Conservation (phyloP, 768 basidiomycete species). For the Lentinula sp. region DNA sequence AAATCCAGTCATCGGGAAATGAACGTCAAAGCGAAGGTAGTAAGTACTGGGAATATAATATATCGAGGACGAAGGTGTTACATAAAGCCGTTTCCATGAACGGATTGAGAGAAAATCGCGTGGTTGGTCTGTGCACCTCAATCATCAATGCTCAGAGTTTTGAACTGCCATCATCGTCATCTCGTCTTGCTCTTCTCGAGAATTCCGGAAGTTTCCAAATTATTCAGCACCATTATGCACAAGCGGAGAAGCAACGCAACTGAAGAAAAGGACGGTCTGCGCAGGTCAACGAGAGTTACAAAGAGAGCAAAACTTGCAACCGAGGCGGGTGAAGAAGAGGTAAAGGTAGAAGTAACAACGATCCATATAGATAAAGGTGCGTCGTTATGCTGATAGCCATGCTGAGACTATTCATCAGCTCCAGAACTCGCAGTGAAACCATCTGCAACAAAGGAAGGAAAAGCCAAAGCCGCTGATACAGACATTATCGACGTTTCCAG, state of each 20-base stretch:
- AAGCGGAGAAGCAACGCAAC: neutral
- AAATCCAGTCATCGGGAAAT: no score
- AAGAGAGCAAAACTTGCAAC: neutral
- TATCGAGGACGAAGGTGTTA: no score
- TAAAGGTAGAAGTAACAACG: neutral
- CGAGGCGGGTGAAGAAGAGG: neutral
- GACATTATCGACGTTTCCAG: neutral
- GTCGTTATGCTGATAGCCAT: no score
- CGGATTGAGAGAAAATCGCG: no score
- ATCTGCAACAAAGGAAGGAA: neutral
- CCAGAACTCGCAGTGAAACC: no score
- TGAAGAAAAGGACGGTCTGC: neutral
- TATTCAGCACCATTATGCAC: neutral
- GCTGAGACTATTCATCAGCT: neutral
- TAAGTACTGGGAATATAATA: no score
- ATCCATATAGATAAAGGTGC: neutral
- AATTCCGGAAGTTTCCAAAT: neutral
- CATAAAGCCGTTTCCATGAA: no score
- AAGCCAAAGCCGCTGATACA: neutral
- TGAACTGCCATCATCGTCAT: neutral
- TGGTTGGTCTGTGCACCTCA: no score
- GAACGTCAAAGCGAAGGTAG: no score
- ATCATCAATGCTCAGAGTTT: neutral
- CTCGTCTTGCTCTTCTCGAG: neutral
- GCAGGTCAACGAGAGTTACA: neutral